A percentile compares a stretch with the other conserved stretches of the same genome.
Conservation (phyloP, 1,284 basidiomycete species). For the Sanghuangporus weigelae region DNA sequence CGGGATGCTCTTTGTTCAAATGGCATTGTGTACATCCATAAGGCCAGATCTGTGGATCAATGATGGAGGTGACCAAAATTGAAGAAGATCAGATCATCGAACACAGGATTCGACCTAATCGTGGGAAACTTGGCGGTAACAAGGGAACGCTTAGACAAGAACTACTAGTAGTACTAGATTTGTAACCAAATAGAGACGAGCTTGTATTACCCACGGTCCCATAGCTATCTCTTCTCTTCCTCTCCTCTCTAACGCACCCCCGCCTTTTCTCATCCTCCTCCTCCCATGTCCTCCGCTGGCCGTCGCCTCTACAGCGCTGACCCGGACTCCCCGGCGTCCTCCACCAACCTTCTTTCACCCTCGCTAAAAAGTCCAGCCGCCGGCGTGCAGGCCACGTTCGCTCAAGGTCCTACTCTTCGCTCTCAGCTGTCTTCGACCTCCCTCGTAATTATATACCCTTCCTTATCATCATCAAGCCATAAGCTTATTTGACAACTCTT, state of each 20-base stretch:
- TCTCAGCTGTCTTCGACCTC: constrained; percentile 31
- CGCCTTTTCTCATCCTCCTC: background rate
- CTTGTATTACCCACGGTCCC: background rate
- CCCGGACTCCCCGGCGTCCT: constrained; percentile 8
- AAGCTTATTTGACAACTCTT: constrained; percentile 16
- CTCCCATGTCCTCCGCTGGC: constrained; percentile 4
- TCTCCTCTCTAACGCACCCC: background rate
- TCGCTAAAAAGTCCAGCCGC: constrained; percentile 21
- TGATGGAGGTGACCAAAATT: too few species aligned
- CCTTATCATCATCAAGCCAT: background rate
- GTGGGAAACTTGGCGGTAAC: too few species aligned
- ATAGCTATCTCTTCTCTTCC: background rate
- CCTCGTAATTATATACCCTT: constrained; percentile 34
- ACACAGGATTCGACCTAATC: too few species aligned
- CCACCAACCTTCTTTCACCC: constrained; percentile 30
- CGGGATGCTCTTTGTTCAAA: too few species aligned
- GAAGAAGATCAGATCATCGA: too few species aligned
- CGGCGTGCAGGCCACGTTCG: constrained; percentile 42
- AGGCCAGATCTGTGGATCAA: too few species aligned
- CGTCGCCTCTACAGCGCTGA: constrained; percentile 11
- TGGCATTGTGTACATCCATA: too few species aligned
- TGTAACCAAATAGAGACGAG: too few species aligned
- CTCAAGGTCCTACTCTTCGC: constrained; percentile 35
- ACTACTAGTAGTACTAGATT: too few species aligned
- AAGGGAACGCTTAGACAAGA: background rate